These are phyloP conservation scores for Cyclospora cayetanensis DNA, from an alignment of 169 alveolate genomes.

Conservation along the genomic window DNA sequence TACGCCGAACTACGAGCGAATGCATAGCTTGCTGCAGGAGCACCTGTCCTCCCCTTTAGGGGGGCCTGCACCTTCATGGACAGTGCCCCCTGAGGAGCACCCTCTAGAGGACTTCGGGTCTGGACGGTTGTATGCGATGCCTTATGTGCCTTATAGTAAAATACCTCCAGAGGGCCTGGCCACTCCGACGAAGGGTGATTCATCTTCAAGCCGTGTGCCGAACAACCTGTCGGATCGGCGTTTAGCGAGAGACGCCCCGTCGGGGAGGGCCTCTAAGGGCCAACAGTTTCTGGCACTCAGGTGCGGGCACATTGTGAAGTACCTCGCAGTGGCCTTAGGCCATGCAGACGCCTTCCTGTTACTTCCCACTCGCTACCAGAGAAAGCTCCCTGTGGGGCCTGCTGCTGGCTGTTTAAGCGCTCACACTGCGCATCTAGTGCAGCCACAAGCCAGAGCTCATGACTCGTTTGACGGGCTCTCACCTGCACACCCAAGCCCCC, in stretches of 20 bases:
- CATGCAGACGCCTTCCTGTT: slow-evolving; percentile 30
- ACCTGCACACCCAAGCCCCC: neutral
- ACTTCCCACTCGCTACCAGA: neutral
- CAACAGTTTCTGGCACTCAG: slow-evolving; percentile 43
- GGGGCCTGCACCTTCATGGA: no score
- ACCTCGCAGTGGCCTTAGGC: slow-evolving; percentile 52
- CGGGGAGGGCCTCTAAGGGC: neutral
- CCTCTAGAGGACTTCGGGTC: no score
- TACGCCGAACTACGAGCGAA: slow-evolving; percentile 1
- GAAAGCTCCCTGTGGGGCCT: neutral
- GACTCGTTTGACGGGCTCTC: neutral
- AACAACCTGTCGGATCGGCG: no score
- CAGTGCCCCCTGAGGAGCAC: no score
- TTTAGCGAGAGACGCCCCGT: no score
- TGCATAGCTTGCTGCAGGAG: slow-evolving; percentile 20
- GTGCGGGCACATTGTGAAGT: slow-evolving; percentile 22
- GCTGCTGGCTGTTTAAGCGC: neutral
- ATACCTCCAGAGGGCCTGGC: no score
- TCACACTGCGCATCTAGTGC: no score
- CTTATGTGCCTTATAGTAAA: no score
- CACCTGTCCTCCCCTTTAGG: neutral
- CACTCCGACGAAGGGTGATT: no score
- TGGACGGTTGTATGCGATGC: no score
- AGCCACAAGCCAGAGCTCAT: neutral
- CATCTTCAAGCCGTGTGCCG: no score